These are phyloP conservation scores for Vigna mungo DNA, from an alignment of 306 rosid genomes.

Conservation along the genomic window DNA sequence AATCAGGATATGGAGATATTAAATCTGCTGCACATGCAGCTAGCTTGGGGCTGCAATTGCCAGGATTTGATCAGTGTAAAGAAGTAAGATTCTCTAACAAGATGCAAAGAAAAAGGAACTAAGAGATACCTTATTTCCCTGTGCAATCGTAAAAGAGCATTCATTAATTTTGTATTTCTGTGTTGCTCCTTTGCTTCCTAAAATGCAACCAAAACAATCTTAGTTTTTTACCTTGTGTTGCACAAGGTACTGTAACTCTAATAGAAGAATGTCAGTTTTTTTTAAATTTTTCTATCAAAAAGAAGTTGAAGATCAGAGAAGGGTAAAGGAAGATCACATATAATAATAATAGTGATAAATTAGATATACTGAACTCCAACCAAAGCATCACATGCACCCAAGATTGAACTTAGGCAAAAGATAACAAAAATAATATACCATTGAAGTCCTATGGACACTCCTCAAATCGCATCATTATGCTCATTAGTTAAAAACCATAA, in stretches of 20 bases:
- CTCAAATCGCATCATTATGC: neutral
- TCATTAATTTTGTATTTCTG: slow-evolving; percentile 87
- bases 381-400: slow-evolving; percentile 2
- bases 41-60: slow-evolving; percentile 83
- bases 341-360: too few species aligned
- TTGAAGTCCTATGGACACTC: neutral
- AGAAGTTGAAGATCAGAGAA: neutral
- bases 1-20: slow-evolving; percentile 78
- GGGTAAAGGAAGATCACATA: neutral
- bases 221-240: neutral
- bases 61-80: slow-evolving; percentile 45
- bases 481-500: neutral
- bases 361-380: neutral
- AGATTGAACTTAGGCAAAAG: neutral
- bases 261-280: neutral
- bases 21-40: slow-evolving; percentile 91
- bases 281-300: neutral
- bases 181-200: slow-evolving; percentile 97
- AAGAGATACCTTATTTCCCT: slow-evolving; percentile 85
- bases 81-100: slow-evolving; percentile 36
- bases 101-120: slow-evolving; percentile 40
- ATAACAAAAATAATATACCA: neutral
- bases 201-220: slow-evolving; percentile 45
- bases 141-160: slow-evolving; percentile 86
- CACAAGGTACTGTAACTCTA: slow-evolving; percentile 13